Conservation (phyloP, 108 stramenopile genomes). For the Pseudonitzschia multiseries region DNA sequence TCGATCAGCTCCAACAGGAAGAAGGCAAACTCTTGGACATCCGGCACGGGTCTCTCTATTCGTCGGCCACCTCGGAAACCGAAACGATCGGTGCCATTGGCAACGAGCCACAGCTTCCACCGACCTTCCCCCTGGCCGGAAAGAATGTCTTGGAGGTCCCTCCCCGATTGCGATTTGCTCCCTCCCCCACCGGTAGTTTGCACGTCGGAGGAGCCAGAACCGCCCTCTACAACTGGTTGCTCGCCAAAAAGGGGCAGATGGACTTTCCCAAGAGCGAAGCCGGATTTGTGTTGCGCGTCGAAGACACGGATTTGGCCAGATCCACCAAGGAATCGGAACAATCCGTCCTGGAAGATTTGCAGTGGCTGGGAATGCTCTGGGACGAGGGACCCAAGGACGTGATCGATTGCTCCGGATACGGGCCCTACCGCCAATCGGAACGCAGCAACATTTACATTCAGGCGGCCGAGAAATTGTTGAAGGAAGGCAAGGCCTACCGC, state of each 20-base stretch:
- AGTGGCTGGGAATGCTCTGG: constrained; percentile 92
- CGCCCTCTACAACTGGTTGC: constrained; percentile 95
- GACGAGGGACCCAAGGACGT: constrained; percentile 88
- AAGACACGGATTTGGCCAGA: constrained; percentile 89
- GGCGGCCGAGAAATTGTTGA: constrained; percentile 61
- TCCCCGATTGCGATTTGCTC: constrained; percentile 93
- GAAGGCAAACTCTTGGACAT: constrained; percentile 38
- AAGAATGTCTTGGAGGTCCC: constrained; percentile 56
- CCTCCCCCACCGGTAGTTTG: constrained; percentile 91
- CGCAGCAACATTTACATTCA: constrained; percentile 71
- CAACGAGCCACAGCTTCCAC: constrained; percentile 34
- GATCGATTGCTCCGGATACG: constrained; percentile 54
- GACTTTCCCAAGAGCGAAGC: constrained; percentile 48
- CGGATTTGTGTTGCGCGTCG: constrained; percentile 89
- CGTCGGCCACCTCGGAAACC: constrained; percentile 11
- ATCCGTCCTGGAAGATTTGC: constrained; percentile 89
- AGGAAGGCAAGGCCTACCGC: constrained; percentile 86
- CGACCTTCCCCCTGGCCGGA: constrained; percentile 64
- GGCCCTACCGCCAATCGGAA: constrained; percentile 88
- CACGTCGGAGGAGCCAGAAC: constrained; percentile 97
- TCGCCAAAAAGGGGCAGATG: constrained; percentile 86
- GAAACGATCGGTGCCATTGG: constrained; percentile 2
- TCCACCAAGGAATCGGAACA: constrained; percentile 88
- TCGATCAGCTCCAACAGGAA: constrained; percentile 37
- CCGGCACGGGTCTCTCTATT: constrained; percentile 29